These are phyloP conservation scores for Taphrina wiesneri DNA, from an alignment of 1,139 yeast genomes.

Conservation along the genomic window DNA sequence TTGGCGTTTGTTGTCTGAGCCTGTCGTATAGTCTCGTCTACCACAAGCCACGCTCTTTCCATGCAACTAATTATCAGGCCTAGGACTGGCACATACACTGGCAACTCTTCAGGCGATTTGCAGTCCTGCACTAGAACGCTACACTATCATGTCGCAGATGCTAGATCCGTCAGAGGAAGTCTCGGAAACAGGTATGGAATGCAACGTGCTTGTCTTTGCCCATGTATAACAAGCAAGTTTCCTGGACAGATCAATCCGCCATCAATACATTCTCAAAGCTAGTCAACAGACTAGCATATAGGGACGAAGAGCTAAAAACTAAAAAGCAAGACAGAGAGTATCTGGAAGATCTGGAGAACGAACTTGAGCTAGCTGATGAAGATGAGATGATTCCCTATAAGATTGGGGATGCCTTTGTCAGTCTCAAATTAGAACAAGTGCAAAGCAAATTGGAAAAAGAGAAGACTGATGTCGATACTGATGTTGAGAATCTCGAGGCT, in stretches of 20 bases:
- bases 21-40: background rate
- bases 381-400: constrained; percentile 61
- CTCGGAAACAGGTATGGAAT: constrained; percentile 11
- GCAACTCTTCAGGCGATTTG: too few relatives aligned
- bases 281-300: constrained; percentile 65
- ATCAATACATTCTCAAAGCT: constrained; percentile 86
- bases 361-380: constrained; percentile 81
- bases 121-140: too few relatives aligned
- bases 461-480: constrained; percentile 52
- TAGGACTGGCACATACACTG: too few relatives aligned
- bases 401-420: constrained; percentile 76
- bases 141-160: constrained; percentile 20
- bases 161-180: constrained; percentile 28
- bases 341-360: constrained; percentile 80
- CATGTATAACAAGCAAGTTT: constrained; percentile 50
- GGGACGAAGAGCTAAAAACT: constrained; percentile 54
- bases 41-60: background rate
- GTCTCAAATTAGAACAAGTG: constrained; percentile 64
- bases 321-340: constrained; percentile 76
- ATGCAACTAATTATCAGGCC: too few relatives aligned
- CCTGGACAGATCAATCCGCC: constrained; percentile 83
- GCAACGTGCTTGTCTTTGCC: background rate
- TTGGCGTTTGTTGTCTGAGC: background rate
- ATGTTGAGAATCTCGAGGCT: constrained; percentile 53
- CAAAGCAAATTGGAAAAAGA: constrained; percentile 66